phyloP scores from a whole-genome alignment of 441 rosid genomes.

The Syzygium malaccense region DNA sequence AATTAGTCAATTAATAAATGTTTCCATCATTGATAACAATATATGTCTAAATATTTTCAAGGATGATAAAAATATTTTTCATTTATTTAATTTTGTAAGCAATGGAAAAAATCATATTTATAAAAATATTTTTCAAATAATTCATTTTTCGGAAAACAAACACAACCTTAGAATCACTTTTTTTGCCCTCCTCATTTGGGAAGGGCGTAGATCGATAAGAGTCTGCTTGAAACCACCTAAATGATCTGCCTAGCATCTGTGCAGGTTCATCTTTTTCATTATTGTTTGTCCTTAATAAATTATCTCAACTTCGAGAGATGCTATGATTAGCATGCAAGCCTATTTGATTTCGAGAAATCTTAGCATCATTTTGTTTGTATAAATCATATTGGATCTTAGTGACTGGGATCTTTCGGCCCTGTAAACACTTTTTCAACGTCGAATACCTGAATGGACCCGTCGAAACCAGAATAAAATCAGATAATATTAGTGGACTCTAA shows the following conservation, averaged over 20 bases:
- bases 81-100: not conserved
- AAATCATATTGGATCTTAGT: too few species aligned
- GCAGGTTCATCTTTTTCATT: not conserved
- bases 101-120: accelerated
- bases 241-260: not conserved
- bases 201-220: not conserved
- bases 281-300: not conserved
- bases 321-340: not conserved
- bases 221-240: not conserved
- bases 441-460: not conserved
- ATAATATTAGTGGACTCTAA: not conserved
- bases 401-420: too few species aligned
- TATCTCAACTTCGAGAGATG: not conserved
- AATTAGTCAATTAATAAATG: too few species aligned
- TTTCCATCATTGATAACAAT: too few species aligned
- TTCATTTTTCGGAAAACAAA: not conserved
- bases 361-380: not conserved
- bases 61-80: accelerated
- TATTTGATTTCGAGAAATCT: not conserved
- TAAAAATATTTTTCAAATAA: not conserved
- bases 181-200: not conserved
- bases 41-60: not conserved
- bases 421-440: not conserved
- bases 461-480: not conserved
- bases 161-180: not conserved